Base-by-base conservation (phyloP, 352 stramenopile species). In the Pythium periplocum region DNA sequence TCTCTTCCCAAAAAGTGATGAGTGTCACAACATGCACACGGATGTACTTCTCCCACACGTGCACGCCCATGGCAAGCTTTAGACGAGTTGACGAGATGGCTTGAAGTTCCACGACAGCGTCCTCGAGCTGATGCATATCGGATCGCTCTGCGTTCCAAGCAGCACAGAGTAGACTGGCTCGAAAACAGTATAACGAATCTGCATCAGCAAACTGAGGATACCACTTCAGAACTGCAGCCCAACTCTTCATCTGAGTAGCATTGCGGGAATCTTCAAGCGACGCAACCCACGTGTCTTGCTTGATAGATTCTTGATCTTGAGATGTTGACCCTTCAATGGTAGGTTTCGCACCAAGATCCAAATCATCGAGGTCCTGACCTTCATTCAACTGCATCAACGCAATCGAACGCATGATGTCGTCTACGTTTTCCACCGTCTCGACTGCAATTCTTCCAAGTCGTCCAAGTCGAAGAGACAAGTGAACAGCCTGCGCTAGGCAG, bases 11-110 rank as follows among this genome's bases (percentile, higher is more conserved):
- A 61, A 89, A 94, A 7, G 69, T 83, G 38, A 92, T 75, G 8
- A 94, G 65, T 41, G 83, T 90, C 46, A 86, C 69, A 4, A 94
- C 79, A 54, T 94, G 83, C 2, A 86, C 69, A 31, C 82, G 81
- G 45, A 94, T 83, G 40, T 90, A 92, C 61, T 61, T 73, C 41
- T 94, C 83, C 83, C 83, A 94, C 59, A 94, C 73, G 51, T 87
- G 69, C 34, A 79, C 59, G 6, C 70, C 69, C 69, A 94, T 86
- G 3, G 79, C 78, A n/a, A 65, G 61, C 64, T 75, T 75, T 17
- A 90, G 42, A 41, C 62, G 59, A 26, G 59, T 51, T 9, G 63
- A 61, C 5, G 48, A 51, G 17, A 90, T 43, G 32, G 66, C 68
- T 36, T 89, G 75, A 4, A 91, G 56, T 51, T 92, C 81, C 7